These are phyloP conservation scores for Blastocystis sp. DNA, from an alignment of 352 stramenopile species.

Conservation along the genomic window DNA sequence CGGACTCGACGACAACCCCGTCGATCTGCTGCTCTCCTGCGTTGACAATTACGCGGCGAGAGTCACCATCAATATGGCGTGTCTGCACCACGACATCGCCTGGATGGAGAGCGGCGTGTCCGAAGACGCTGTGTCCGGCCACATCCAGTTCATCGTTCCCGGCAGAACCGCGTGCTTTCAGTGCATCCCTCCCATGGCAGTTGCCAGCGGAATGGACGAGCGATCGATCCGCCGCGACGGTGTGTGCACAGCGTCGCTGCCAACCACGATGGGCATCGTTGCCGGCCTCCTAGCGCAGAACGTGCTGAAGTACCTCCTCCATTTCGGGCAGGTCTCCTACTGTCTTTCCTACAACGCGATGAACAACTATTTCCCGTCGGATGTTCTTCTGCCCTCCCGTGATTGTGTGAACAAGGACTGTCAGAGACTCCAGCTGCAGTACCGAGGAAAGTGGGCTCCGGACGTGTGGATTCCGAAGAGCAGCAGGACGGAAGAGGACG, in stretches of 20 bases:
- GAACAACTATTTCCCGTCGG: constrained; percentile 85
- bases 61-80: constrained; percentile 85
- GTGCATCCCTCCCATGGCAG: constrained; percentile 84
- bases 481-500: constrained; percentile 79
- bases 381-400: constrained; percentile 83
- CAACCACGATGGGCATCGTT: constrained; percentile 87
- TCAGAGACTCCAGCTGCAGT: constrained; percentile 80
- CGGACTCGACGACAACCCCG: constrained; percentile 78
- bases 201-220: constrained; percentile 85
- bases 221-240: constrained; percentile 85
- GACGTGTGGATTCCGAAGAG: constrained; percentile 82
- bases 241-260: constrained; percentile 85
- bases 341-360: constrained; percentile 86
- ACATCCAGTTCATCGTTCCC: constrained; percentile 86
- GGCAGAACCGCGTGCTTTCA: constrained; percentile 86
- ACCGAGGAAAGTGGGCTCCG: constrained; percentile 78
- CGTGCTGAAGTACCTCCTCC: constrained; percentile 84
- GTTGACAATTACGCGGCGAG: constrained; percentile 88
- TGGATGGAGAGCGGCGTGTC: constrained; percentile 89
- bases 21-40: constrained; percentile 86
- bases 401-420: constrained; percentile 84
- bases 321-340: constrained; percentile 85
- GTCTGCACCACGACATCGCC: constrained; percentile 83
- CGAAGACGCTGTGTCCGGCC: constrained; percentile 86
- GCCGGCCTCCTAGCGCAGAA: constrained; percentile 86